A percentile compares a stretch with the other conserved stretches of the same genome.
phyloP scores from a whole-genome alignment of 1,284 basidiomycete genomes.

The Naganishia albida region DNA sequence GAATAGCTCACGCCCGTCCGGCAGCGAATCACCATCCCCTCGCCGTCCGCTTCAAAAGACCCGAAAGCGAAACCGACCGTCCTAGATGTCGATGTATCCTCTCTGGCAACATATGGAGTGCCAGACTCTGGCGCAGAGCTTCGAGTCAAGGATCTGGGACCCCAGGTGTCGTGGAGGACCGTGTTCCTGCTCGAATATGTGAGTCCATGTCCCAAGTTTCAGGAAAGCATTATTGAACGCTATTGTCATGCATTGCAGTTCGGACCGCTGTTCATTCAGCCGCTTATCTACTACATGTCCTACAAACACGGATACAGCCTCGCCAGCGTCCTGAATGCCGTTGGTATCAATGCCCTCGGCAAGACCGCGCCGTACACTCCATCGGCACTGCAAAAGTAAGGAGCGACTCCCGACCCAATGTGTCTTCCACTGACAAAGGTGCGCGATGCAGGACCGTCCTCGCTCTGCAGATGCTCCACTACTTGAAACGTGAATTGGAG shows the following conservation, averaged over 20 bases:
- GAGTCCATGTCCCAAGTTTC: conserved; percentile 48
- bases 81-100: conserved; percentile 65
- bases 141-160: conserved; percentile 79
- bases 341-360: conserved; percentile 15
- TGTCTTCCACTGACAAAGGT: not conserved
- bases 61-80: conserved; percentile 55
- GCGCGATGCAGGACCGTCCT: conserved; percentile 66
- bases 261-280: conserved; percentile 90
- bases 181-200: conserved; percentile 92
- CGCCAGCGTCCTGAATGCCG: conserved; percentile 2
- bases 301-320: conserved; percentile 43
- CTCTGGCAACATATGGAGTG: conserved; percentile 63
- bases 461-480: conserved; percentile 79
- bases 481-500: conserved; percentile 89
- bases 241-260: conserved; percentile 57
- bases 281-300: conserved; percentile 72
- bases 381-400: conserved; percentile 67
- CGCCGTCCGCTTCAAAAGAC: conserved; percentile 27
- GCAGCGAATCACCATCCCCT: conserved; percentile 65
- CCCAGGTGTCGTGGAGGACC: conserved; percentile 80
- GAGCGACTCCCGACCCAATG: not conserved
- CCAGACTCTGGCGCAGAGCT: conserved; percentile 63
- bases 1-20: conserved; percentile 68
- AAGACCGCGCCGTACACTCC: conserved; percentile 27
- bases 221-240: not conserved